These are phyloP conservation scores for Polygonum maritimum DNA, from an alignment of 148 eudicot species.

Conservation along the genomic window DNA sequence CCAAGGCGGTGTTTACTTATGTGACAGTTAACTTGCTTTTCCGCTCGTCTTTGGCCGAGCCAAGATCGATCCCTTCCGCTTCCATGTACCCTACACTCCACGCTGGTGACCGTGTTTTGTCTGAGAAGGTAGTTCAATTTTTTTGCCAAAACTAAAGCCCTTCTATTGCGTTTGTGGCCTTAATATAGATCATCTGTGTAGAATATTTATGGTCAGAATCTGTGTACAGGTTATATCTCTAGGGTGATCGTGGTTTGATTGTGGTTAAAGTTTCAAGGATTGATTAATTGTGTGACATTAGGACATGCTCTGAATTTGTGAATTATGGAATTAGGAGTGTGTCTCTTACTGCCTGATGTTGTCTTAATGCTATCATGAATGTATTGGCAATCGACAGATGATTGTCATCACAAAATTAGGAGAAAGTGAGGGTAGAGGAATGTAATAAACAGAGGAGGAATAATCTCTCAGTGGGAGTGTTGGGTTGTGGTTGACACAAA, in stretches of 20 bases:
- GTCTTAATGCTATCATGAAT: not conserved
- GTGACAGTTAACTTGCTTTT: constrained; percentile 58
- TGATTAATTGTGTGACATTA: not conserved
- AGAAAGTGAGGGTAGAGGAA: not conserved
- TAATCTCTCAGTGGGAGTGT: not conserved
- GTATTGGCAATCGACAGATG: not conserved
- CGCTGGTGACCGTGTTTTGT: constrained; percentile 73
- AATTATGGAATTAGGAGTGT: not conserved
- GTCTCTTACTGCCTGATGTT: not conserved
- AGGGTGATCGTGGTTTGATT: not conserved
- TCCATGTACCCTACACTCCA: constrained; percentile 85
- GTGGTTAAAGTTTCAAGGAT: not conserved
- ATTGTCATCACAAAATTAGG: not conserved
- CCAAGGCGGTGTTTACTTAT: constrained; percentile 73
- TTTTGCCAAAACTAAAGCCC: not conserved
- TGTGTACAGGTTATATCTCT: not conserved
- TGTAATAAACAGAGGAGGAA: not conserved
- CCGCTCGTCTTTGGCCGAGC: constrained; percentile 66
- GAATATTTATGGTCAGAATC: not conserved
- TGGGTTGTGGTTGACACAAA: not conserved
- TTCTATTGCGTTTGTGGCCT: not conserved
- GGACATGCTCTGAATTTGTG: not conserved
- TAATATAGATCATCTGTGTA: not conserved
- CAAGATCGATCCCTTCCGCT: constrained; percentile 70
- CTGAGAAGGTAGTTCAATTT: constrained; percentile 61